Evolutionary conservation across 768 basidiomycete genomes (phyloP), one percentile per base, ranked within the genome.

Genomic region (Dictyophora rubrovolvata): DNA sequence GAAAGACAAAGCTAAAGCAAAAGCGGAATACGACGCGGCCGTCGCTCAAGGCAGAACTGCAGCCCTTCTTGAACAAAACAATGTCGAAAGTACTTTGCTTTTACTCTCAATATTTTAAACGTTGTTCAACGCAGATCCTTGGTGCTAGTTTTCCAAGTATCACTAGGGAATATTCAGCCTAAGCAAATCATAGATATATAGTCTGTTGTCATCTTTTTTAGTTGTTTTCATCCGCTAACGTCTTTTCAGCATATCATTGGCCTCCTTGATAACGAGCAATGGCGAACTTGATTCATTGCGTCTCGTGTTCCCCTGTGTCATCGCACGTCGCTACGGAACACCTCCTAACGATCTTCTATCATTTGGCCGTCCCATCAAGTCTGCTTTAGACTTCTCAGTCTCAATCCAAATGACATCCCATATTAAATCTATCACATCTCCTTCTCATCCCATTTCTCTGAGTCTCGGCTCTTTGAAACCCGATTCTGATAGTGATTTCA

Each of bases 121-220:
- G 16, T 23, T 22, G 16, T 17, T 10, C 18, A 18, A 28, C 20
- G n/a, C 33, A 16, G 17, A 51, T 3, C 16, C 7, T 28, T 16
- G 9, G 36, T 14, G 6, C 0, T 50, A 84, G 82, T 81, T 56
- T 82, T 83, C 64, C 79, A 76, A 0, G 80, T 84, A 36, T 83
- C 83, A 2, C 63, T 84, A 2, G 82, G 82, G 10, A 76, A 77
- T 1, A 75, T 84, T 53, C 77, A 78, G 23, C 69, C 77, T 0
- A 61, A 63, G 2, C 62, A 73, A 49, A 75, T 66, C 1, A 74
- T 82, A 2, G 69, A 68, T 20, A 72, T 74, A 75, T 74, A 49
- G 81, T 83, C 63, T 50, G 75, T 64, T 52, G 42, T 20, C 3
- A 1, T 11, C 48, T 18, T 11, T 36, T 54, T 28, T 37, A 16